phyloP scores from a whole-genome alignment of 371 early-diverging fungal genomes.

The Enterospora canceri region DNA sequence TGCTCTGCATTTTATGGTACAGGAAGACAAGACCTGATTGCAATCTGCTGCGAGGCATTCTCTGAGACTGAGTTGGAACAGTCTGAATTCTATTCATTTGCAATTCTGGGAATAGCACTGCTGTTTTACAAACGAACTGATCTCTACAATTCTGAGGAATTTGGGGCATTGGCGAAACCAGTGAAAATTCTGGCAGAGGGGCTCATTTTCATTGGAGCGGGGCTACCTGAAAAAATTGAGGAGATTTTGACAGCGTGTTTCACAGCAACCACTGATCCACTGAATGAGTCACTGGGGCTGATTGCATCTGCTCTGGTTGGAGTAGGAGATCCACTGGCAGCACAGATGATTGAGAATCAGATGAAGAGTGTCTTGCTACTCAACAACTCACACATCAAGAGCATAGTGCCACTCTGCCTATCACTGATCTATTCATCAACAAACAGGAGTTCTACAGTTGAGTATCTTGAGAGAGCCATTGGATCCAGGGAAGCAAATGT shows the following conservation, averaged over 20 bases:
- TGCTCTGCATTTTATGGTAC: constrained; percentile 42
- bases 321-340: constrained; percentile 45
- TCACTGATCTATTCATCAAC: constrained; percentile 84
- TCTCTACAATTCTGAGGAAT: constrained; percentile 16
- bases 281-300: constrained; percentile 37
- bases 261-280: constrained; percentile 35
- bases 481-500: constrained; percentile 71
- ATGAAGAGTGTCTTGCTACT: constrained; percentile 43
- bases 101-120: constrained; percentile 47
- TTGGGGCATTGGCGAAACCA: constrained; percentile 13
- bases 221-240: constrained; percentile 43
- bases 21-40: constrained; percentile 33
- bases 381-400: constrained; percentile 37
- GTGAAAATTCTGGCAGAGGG: constrained; percentile 30
- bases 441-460: constrained; percentile 73
- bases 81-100: constrained; percentile 32
- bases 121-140: constrained; percentile 38
- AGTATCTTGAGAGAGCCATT: constrained; percentile 80
- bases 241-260: constrained; percentile 45
- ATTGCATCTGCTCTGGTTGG: constrained; percentile 43
- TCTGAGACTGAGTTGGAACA: constrained; percentile 20
- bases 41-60: constrained; percentile 32
- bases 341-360: constrained; percentile 45
- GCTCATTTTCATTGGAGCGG: constrained; percentile 40
- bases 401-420: constrained; percentile 72